These are phyloP conservation scores for Metschnikowia chrysomelidarum DNA, from an alignment of 805 yeast genomes.

Conservation along the genomic window DNA sequence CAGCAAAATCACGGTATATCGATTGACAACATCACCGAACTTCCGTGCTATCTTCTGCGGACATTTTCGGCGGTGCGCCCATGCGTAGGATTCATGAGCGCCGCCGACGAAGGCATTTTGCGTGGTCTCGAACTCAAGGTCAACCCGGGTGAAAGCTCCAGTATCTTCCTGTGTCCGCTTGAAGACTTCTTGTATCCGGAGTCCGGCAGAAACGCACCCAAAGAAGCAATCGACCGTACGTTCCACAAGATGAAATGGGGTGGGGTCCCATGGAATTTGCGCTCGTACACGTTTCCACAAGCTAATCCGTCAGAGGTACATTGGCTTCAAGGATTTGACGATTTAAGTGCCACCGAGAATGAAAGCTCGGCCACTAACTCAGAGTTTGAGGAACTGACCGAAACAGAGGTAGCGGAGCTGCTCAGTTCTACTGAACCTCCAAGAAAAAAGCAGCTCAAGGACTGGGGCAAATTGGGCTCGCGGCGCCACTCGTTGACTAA, in stretches of 20 bases:
- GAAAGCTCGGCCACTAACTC: conserved; percentile 3
- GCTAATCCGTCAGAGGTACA: conserved; percentile 51
- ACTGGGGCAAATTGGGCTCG: conserved; percentile 42
- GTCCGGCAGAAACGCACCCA: conserved; percentile 24
- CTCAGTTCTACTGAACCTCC: no score
- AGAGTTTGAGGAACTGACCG: conserved; percentile 2
- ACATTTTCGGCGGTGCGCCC: conserved; percentile 85
- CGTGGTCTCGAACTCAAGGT: conserved; percentile 42
- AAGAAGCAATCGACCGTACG: conserved; percentile 32
- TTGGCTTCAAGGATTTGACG: conserved; percentile 60
- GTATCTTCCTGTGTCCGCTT: conserved; percentile 69
- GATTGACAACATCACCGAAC: conserved; percentile 55
- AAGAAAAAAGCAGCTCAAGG: conserved; percentile 18
- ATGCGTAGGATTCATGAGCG: conserved; percentile 59
- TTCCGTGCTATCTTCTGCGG: conserved; percentile 82
- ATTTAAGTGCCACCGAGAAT: conserved; percentile 58
- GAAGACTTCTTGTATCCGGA: conserved; percentile 50
- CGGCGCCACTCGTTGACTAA: conserved; percentile 38
- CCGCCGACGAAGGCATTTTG: conserved; percentile 19
- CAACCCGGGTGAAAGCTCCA: conserved; percentile 76
- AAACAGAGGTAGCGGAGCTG: conserved; percentile 2
- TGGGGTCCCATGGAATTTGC: conserved; percentile 62
- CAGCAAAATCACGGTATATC: conserved; percentile 47
- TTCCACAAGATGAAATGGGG: conserved; percentile 59
- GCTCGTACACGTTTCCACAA: conserved; percentile 61